A percentile compares a stretch with the other conserved stretches of the same genome.
phyloP scores from a whole-genome alignment of 352 stramenopile genomes.

The Phytophthora lateralis region DNA sequence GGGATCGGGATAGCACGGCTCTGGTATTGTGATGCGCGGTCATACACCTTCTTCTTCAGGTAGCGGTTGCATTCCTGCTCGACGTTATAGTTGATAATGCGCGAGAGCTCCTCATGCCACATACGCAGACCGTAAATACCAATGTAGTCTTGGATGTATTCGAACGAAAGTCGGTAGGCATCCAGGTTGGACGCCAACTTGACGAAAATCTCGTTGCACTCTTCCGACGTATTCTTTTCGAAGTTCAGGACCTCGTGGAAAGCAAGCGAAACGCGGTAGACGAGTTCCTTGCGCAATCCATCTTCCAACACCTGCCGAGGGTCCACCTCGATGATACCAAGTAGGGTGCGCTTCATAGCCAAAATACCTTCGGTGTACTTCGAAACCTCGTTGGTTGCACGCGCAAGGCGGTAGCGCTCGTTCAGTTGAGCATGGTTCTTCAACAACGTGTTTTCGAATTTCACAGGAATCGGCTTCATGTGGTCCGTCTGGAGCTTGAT shows the following conservation, averaged over 20 bases:
- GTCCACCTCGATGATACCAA: constrained; percentile 95
- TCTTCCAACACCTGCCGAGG: constrained; percentile 94
- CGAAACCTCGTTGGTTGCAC: constrained; percentile 94
- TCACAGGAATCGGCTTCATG: constrained; percentile 91
- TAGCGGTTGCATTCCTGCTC: constrained; percentile 96
- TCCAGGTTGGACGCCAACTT: constrained; percentile 88
- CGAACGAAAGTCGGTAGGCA: constrained; percentile 90
- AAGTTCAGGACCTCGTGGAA: constrained; percentile 90
- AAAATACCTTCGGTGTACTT: constrained; percentile 96
- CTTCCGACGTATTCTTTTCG: constrained; percentile 82
- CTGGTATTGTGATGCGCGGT: constrained; percentile 91
- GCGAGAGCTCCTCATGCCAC: constrained; percentile 94
- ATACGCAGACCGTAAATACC: constrained; percentile 94
- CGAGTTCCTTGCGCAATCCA: constrained; percentile 93
- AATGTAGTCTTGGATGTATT: constrained; percentile 97
- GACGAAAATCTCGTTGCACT: constrained; percentile 87
- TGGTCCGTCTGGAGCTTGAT: constrained; percentile 93
- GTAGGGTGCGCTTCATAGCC: constrained; percentile 94
- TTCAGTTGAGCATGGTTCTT: constrained; percentile 93
- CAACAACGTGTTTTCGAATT: constrained; percentile 93
- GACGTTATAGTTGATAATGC: constrained; percentile 96
- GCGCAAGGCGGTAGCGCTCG: constrained; percentile 91
- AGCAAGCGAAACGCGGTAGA: constrained; percentile 87
- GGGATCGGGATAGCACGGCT: constrained; percentile 93
- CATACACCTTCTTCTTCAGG: constrained; percentile 94